Evolutionary conservation across 2,329 filamentous ascomycete genomes (phyloP), one percentile per base, ranked within the genome.

Genomic region (Colletotrichum sp.): DNA sequence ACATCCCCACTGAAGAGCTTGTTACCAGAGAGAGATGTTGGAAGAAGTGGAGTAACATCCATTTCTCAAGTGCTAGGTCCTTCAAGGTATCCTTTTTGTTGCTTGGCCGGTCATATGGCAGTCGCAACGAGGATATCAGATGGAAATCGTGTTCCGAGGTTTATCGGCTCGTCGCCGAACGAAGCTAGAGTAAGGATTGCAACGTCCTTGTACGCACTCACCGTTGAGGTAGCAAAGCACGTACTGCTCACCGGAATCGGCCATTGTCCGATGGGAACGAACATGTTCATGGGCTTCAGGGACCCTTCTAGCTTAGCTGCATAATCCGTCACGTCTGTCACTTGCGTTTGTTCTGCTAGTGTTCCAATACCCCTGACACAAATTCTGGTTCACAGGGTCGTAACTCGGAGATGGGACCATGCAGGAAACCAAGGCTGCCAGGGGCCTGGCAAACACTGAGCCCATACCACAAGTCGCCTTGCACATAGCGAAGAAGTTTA

Each of bases 361-460:
- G 43, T 52, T 28, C 34, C 18, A 18, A 43, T 21, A n/a, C 66
- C 43, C 71, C 26, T 21, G 34, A 71, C 59, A 52, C 67, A 43
- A 13, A 32, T 9, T 36, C 65, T 60, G 67, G 32, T 65, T 70
- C 60, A 28, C 24, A 34, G n/a, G 36, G 67, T 74, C 32, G 61
- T 43, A 71, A 24, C 60, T 74, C 59, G 68, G 67, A 74, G 43
- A 71, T 71, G 48, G 67, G 34, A 13, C 28, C 60, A 74, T 71
- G 67, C 60, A 36, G n/a, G 21, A n/a, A 68, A 7, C 26, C 43
- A 55, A 52, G 7, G n/a, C 14, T n/a, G 32, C 61, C 61, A 48
- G 67, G 48, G 48, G 60, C 48, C 59, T 71, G 34, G 66, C 21
- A 39, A 68, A 32, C 30, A 32, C 30, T 13, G 60, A 64, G 34